These are phyloP conservation scores for Rhizodiscina lignyota DNA, from an alignment of 495 filamentous ascomycete genomes.

Conservation along the genomic window DNA sequence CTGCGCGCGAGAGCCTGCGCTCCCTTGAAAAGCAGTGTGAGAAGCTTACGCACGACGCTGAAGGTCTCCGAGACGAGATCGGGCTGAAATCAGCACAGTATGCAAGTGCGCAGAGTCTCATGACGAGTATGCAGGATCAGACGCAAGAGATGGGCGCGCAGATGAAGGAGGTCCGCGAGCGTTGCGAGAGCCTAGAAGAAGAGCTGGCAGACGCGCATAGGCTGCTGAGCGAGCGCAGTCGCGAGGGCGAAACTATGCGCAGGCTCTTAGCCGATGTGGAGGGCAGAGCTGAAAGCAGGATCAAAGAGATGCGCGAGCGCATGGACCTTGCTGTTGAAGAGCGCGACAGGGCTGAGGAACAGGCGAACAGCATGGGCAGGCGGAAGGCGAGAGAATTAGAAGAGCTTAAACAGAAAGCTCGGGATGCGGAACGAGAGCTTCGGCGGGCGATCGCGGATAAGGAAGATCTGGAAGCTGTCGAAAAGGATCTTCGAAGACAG, in stretches of 20 bases:
- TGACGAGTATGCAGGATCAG: slow-evolving; percentile 87
- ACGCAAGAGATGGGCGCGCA: slow-evolving; percentile 76
- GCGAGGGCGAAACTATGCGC: slow-evolving; percentile 92
- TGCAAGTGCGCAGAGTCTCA: slow-evolving; percentile 63
- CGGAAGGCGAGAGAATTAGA: slow-evolving; percentile 68
- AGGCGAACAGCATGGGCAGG: slow-evolving; percentile 61
- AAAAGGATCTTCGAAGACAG: slow-evolving; percentile 55
- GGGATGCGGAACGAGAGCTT: slow-evolving; percentile 66
- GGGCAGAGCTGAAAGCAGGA: slow-evolving; percentile 56
- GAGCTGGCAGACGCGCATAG: slow-evolving; percentile 79
- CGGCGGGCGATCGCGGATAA: slow-evolving; percentile 46
- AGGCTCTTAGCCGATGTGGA: slow-evolving; percentile 77
- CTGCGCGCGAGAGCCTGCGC: slow-evolving; percentile 41
- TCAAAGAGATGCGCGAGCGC: slow-evolving; percentile 74
- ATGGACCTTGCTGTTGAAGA: slow-evolving; percentile 85
- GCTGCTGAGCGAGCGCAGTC: slow-evolving; percentile 77
- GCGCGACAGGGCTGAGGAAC: slow-evolving; percentile 81
- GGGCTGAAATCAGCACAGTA: slow-evolving; percentile 76
- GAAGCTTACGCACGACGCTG: slow-evolving; percentile 46
- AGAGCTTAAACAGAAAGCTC: slow-evolving; percentile 59
- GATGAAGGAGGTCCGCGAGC: slow-evolving; percentile 73
- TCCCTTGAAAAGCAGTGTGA: slow-evolving; percentile 43
- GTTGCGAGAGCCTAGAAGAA: slow-evolving; percentile 80
- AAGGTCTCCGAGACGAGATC: slow-evolving; percentile 59
- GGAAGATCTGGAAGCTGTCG: slow-evolving; percentile 46